A percentile compares a stretch with the other conserved stretches of the same genome.
Evolutionary conservation across 768 basidiomycete genomes (phyloP).

Genomic region (Leccinum arenicola): DNA sequence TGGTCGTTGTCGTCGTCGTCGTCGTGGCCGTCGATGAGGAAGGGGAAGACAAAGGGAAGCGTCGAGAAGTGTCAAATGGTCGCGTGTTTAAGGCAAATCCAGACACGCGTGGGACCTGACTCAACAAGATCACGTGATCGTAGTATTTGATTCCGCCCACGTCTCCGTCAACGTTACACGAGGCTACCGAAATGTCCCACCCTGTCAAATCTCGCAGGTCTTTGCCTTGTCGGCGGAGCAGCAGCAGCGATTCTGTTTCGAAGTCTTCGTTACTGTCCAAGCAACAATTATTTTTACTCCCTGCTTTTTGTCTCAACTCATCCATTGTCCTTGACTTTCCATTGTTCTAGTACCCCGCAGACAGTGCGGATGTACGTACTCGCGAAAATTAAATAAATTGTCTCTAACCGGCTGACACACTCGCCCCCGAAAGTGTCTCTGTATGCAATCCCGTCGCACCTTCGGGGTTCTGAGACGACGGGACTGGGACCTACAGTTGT

Average conservation of each 20-base stretch:
- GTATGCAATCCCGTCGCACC: background rate
- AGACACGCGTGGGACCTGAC: conserved; percentile 29
- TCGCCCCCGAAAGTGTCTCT: background rate
- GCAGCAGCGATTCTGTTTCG: background rate
- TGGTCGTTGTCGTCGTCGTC: too few relatives aligned
- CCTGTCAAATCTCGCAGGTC: background rate
- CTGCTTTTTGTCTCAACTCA: conserved; percentile 13
- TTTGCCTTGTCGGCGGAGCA: background rate
- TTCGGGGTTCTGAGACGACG: background rate
- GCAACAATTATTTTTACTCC: background rate
- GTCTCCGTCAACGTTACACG: conserved; percentile 35
- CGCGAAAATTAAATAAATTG: background rate
- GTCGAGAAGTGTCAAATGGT: conserved; percentile 8
- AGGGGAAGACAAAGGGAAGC: conserved; percentile 14
- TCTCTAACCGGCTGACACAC: background rate
- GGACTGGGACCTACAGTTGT: background rate
- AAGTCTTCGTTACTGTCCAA: background rate
- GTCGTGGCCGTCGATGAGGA: conserved; percentile 2
- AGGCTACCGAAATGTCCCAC: conserved; percentile 23
- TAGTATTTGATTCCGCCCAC: conserved; percentile 24
- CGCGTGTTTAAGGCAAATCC: conserved; percentile 30
- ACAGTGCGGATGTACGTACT: conserved; percentile 11
- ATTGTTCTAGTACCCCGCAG: conserved; percentile 14
- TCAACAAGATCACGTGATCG: conserved; percentile 37
- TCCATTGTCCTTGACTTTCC: conserved; percentile 19